These are phyloP conservation scores for Wickerhamomyces xylosicus DNA, from an alignment of 805 yeast species.

Conservation along the genomic window DNA sequence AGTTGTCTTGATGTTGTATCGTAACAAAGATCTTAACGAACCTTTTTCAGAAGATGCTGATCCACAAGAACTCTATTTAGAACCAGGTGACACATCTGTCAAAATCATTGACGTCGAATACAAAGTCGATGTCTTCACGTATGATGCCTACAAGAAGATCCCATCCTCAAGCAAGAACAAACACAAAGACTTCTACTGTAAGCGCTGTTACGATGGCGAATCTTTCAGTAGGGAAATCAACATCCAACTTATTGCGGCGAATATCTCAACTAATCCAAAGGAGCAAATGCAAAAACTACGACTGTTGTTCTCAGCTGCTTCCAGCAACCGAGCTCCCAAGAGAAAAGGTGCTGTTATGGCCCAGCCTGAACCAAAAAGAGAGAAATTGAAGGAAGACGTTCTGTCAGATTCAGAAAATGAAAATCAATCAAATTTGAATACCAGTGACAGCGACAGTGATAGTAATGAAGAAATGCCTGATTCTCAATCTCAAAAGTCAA, in stretches of 20 bases:
- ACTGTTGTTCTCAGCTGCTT: background rate
- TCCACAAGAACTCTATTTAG: conserved; percentile 41
- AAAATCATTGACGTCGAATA: conserved; percentile 29
- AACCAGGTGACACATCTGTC: conserved; percentile 38
- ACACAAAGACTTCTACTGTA: background rate
- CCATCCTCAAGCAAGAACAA: background rate
- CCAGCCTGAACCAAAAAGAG: background rate
- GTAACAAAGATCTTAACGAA: conserved; percentile 6
- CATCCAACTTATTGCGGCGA: background rate
- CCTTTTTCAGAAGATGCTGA: conserved; percentile 17
- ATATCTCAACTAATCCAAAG: background rate
- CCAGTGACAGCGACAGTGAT: conserved; percentile 2
- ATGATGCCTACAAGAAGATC: background rate
- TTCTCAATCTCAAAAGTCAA: no score
- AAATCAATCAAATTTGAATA: background rate
- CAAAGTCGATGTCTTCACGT: background rate
- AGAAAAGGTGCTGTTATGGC: background rate
- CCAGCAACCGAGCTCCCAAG: background rate
- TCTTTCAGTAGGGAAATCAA: background rate
- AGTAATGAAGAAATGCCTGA: conserved; percentile 9
- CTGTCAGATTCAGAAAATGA: conserved; percentile 1
- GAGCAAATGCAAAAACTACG: background rate
- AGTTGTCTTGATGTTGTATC: background rate
- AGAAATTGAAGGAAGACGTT: conserved; percentile 4
- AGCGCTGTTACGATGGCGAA: background rate